Evolutionary conservation across 169 alveolate genomes (phyloP), one percentile per base, ranked within the genome.

Genomic region (Babesia gibsoni): DNA sequence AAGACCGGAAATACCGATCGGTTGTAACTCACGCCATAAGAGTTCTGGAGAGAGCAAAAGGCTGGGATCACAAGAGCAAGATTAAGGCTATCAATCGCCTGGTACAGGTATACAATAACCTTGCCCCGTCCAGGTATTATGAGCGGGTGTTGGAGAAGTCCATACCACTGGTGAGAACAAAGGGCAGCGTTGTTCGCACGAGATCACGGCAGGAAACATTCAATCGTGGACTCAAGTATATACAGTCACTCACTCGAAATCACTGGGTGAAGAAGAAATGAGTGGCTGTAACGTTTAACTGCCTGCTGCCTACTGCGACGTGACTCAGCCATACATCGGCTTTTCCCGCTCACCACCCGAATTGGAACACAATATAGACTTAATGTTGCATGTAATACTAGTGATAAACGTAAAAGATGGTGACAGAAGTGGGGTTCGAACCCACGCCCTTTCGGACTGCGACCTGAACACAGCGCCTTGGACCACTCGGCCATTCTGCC

Each of bases 361-460:
- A n/a, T n/a, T n/a, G n/a, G n/a, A n/a, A n/a, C n/a, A n/a, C n/a
- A n/a, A n/a, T n/a, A n/a, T n/a, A n/a, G n/a, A n/a, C n/a, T n/a
- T n/a, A n/a, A n/a, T n/a, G n/a, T n/a, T n/a, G n/a, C n/a, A n/a
- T n/a, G n/a, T n/a, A n/a, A n/a, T n/a, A n/a, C n/a, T n/a, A n/a
- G n/a, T n/a, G n/a, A n/a, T n/a, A n/a, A n/a, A n/a, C n/a, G n/a
- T n/a, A n/a, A 30, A 54, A 49, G 2, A 67, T 52, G 65, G 50
- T 88, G 92, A 83, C 92, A 88, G 92, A 81, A 88, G 99, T 91
- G 99, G 98, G 99, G 93, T 96, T 96, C 96, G 98, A 96, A 96
- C 98, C 99, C 99, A 92, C 99, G 99, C 99, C 98, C 98, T 92
- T 94, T 68, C 70, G 82, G 88, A 79, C 88, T 69, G 88, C 88